Evolutionary conservation across 1,284 basidiomycete species (phyloP).

Genomic region (Porogramme epimiltina): DNA sequence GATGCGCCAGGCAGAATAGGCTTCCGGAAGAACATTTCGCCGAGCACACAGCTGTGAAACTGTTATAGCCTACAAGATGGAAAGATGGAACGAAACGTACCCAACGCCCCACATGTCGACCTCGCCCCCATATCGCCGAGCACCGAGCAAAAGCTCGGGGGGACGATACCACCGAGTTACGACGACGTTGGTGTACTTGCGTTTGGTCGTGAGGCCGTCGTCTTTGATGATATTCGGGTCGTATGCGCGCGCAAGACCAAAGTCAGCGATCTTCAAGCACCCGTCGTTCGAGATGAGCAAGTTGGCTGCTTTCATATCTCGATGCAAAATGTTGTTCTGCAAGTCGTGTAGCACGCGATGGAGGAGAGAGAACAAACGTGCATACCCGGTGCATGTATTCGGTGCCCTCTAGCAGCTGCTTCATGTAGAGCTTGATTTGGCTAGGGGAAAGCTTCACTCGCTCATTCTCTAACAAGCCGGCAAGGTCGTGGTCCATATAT

Average conservation of each 20-base stretch:
- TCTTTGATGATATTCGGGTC: slow-evolving; percentile 50
- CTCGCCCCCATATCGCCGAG: slow-evolving; percentile 87
- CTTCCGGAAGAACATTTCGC: slow-evolving; percentile 90
- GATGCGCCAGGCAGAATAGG: slow-evolving; percentile 89
- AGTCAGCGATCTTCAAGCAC: slow-evolving; percentile 89
- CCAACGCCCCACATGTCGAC: slow-evolving; percentile 99
- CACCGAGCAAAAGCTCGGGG: slow-evolving; percentile 91
- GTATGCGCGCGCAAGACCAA: slow-evolving; percentile 88
- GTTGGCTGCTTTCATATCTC: slow-evolving; percentile 99
- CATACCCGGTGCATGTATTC: slow-evolving; percentile 91
- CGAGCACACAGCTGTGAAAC: slow-evolving; percentile 78
- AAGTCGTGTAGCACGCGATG: slow-evolving; percentile 8
- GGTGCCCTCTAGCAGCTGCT: slow-evolving; percentile 92
- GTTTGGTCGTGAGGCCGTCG: slow-evolving; percentile 54
- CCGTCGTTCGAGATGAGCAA: slow-evolving; percentile 90
- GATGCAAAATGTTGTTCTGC: slow-evolving; percentile 94
- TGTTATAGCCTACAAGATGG: slow-evolving; percentile 1
- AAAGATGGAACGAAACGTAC: slow-evolving; percentile 43
- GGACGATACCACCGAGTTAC: slow-evolving; percentile 99
- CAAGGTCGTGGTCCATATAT: slow-evolving; percentile 99
- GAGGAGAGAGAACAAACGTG: slow-evolving; percentile 5
- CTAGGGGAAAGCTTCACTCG: slow-evolving; percentile 80
- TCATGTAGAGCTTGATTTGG: slow-evolving; percentile 95
- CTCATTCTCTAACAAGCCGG: slow-evolving; percentile 90
- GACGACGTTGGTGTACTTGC: slow-evolving; percentile 95